A percentile compares a stretch with the other conserved stretches of the same genome.
Evolutionary conservation across 306 rosid species (phyloP).

Genomic region (Morella rubra): DNA sequence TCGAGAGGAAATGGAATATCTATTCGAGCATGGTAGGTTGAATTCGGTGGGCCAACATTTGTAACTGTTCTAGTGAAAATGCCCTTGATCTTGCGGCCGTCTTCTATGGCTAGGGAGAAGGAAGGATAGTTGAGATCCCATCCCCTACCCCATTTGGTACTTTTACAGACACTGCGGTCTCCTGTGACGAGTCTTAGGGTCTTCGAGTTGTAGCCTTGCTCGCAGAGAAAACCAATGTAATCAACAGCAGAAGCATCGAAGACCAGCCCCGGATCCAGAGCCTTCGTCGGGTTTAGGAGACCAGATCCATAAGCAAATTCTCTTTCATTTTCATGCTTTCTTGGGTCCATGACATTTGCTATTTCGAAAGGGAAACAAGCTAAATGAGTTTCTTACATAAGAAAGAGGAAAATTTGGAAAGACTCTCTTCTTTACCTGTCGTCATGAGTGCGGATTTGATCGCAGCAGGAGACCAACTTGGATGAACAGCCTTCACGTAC

Average conservation of each 20-base stretch:
- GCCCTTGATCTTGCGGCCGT: conserved; percentile 22
- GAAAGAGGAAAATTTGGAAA: not conserved
- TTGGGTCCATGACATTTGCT: conserved; percentile 23
- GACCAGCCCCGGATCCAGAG: conserved; percentile 32
- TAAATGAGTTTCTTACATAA: not conserved
- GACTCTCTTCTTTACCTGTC: conserved; percentile 16
- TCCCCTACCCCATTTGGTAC: conserved; percentile 19
- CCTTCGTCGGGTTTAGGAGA: conserved; percentile 30
- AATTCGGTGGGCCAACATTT: conserved; percentile 31
- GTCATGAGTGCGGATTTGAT: conserved; percentile 46
- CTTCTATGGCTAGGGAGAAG: conserved; percentile 26
- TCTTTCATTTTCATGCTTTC: not conserved
- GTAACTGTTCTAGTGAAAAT: conserved; percentile 34
- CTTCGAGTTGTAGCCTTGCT: conserved; percentile 35
- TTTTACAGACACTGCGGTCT: conserved; percentile 18
- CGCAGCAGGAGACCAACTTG: conserved; percentile 39
- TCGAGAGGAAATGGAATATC: not conserved
- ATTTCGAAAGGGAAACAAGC: not conserved
- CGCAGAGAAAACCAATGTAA: conserved; percentile 25
- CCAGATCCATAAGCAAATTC: conserved; percentile 34
- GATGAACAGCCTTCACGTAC: conserved; percentile 37
- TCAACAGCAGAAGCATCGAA: conserved; percentile 19
- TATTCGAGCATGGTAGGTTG: conserved; percentile 22
- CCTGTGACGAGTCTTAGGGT: conserved; percentile 16
- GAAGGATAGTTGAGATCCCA: conserved; percentile 42